Conservation (phyloP, 768 basidiomycete genomes). For the Trametes elegans region DNA sequence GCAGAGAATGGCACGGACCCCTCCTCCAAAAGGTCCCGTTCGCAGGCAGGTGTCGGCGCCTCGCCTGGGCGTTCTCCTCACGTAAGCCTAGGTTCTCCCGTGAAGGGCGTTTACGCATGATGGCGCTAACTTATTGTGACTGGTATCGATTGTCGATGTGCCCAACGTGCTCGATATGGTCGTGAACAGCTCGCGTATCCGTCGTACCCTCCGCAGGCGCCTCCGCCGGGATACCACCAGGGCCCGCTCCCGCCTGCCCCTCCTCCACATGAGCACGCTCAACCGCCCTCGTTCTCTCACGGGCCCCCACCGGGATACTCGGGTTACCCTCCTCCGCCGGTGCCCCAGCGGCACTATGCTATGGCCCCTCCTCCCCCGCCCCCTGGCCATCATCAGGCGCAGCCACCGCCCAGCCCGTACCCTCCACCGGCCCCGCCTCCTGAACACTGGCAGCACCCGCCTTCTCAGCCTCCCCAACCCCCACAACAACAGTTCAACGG, state of each 20-base stretch:
- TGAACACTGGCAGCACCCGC: conserved; percentile 27
- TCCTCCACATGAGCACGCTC: conserved; percentile 44
- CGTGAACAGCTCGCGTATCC: conserved; percentile 35
- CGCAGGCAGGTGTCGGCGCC: conserved; percentile 34
- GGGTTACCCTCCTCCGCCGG: conserved; percentile 28
- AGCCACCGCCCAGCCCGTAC: conserved; percentile 17
- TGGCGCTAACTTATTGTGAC: conserved; percentile 20
- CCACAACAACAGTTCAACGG: conserved; percentile 21
- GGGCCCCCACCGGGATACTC: conserved; percentile 21
- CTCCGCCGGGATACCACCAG: conserved; percentile 32
- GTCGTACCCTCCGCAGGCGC: conserved; percentile 44
- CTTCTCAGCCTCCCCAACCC: conserved; percentile 17
- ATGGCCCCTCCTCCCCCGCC: conserved; percentile 19
- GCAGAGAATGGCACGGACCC: conserved; percentile 20
- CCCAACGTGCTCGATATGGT: conserved; percentile 11
- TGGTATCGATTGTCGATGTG: conserved; percentile 19
- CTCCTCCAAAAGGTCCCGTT: conserved; percentile 20
- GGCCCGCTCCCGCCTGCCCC: conserved; percentile 35
- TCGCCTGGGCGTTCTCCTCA: conserved; percentile 49
- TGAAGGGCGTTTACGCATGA: conserved; percentile 19
- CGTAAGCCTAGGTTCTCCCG: conserved; percentile 38
- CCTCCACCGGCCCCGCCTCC: conserved; percentile 17
- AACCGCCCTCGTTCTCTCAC: conserved; percentile 36
- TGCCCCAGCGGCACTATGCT: conserved; percentile 21
- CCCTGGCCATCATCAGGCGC: conserved; percentile 25